Evolutionary conservation across 176 grass and related monocot species (phyloP).

Genomic region (Phyllostachys edulis): DNA sequence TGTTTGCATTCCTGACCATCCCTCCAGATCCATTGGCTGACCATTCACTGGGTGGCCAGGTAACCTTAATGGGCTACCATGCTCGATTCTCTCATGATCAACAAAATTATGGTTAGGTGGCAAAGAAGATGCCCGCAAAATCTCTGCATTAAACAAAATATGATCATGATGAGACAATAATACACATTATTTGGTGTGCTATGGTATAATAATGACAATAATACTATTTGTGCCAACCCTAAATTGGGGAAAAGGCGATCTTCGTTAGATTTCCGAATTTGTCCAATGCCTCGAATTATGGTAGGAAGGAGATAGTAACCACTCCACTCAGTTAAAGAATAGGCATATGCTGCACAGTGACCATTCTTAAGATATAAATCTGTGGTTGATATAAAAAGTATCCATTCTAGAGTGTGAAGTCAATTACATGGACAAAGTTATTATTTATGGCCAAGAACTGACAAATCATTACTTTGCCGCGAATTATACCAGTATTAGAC

Average conservation of each 20-base stretch:
- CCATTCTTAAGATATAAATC: conserved; percentile 2
- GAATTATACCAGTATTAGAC: conserved; percentile 18
- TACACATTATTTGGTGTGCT: not conserved
- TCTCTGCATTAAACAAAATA: conserved; percentile 70
- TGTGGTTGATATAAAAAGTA: not conserved
- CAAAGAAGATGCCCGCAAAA: conserved; percentile 78
- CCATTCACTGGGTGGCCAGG: conserved; percentile 73
- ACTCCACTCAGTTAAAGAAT: conserved; percentile 27
- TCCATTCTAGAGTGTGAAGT: conserved; percentile 13
- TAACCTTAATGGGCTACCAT: conserved; percentile 84
- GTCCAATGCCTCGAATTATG: not conserved
- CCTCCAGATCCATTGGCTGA: conserved; percentile 95
- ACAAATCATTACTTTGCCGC: not conserved
- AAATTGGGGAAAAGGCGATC: not conserved
- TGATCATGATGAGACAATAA: conserved; percentile 6
- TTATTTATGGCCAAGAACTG: not conserved
- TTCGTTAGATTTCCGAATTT: not conserved
- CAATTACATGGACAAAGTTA: not conserved
- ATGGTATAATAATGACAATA: conserved; percentile 15
- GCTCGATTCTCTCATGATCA: conserved; percentile 92
- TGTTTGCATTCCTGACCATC: conserved; percentile 80
- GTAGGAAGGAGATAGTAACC: not conserved
- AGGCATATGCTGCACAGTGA: conserved; percentile 11
- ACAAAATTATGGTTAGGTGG: conserved; percentile 71
- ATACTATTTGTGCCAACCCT: not conserved